A percentile compares a stretch with the other conserved stretches of the same genome.
Evolutionary conservation across 2,329 filamentous ascomycete species (phyloP).

Genomic region (Xylariaceae sp.): DNA sequence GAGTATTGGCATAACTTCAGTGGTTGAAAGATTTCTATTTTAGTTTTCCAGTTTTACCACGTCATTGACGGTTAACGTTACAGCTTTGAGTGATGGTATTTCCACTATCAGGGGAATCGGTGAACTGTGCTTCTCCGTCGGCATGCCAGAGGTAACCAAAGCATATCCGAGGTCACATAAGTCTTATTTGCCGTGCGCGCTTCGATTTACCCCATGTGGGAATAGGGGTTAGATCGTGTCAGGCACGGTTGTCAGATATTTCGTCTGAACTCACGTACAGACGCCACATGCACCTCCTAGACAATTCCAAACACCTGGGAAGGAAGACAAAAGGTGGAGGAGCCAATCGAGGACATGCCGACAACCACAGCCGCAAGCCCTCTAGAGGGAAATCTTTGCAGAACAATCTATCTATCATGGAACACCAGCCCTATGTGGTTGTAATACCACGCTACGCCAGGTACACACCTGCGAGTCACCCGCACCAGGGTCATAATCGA

Average conservation of each 20-base stretch:
- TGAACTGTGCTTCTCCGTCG: not conserved
- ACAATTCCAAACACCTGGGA: constrained; percentile 25
- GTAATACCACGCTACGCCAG: constrained; percentile 18
- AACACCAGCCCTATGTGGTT: constrained; percentile 24
- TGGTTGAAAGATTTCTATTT: not conserved
- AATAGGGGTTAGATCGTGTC: constrained; percentile 16
- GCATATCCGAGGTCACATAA: not conserved
- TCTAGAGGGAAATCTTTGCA: constrained; percentile 21
- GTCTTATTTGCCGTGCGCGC: not conserved
- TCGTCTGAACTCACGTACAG: constrained; percentile 24
- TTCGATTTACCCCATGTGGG: constrained; percentile 3
- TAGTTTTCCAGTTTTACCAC: not conserved
- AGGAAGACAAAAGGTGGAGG: constrained; percentile 22
- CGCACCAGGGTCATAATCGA: constrained; percentile 18
- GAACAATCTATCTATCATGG: constrained; percentile 13
- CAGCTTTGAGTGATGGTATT: constrained; percentile 5
- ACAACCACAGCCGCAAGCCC: constrained; percentile 22
- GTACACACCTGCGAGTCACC: constrained; percentile 23
- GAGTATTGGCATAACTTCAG: too few relatives aligned
- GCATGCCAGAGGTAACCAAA: constrained; percentile 14
- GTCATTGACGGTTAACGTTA: not conserved
- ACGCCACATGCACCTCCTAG: constrained; percentile 28
- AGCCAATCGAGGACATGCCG: constrained; percentile 26
- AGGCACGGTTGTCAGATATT: constrained; percentile 17
- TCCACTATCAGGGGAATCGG: constrained; percentile 4